phyloP scores from a whole-genome alignment of 1,284 basidiomycete genomes.

The Cyathus pygmaeus region DNA sequence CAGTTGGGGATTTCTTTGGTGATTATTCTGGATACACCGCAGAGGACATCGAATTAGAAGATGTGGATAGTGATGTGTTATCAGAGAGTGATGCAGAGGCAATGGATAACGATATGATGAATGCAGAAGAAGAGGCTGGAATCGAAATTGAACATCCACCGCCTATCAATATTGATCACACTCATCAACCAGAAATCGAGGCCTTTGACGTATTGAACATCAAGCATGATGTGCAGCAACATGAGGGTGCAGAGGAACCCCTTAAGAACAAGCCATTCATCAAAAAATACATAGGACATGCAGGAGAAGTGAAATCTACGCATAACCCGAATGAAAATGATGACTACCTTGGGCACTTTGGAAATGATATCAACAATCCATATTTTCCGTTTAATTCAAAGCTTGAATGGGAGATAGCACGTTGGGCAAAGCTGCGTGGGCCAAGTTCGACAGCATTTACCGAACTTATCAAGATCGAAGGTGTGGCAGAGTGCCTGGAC shows the following conservation, averaged over 20 bases:
- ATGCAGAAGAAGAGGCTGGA: not conserved
- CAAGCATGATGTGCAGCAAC: not conserved
- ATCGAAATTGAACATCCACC: not conserved
- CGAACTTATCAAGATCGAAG: conserved; percentile 34
- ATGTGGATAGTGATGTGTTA: not conserved
- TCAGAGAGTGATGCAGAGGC: not conserved
- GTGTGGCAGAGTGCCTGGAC: conserved; percentile 14
- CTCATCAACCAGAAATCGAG: not conserved
- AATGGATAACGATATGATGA: not conserved
- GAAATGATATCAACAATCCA: not conserved
- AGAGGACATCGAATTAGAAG: not conserved
- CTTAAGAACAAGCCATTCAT: not conserved
- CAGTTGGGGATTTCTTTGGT: not conserved
- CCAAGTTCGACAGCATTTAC: conserved; percentile 36
- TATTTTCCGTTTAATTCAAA: conserved; percentile 18
- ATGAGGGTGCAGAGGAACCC: not conserved
- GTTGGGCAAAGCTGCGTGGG: conserved; percentile 38
- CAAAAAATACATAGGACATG: not conserved
- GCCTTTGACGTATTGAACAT: not conserved
- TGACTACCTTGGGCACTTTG: not conserved
- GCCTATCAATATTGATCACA: not conserved
- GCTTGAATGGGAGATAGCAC: conserved; percentile 40
- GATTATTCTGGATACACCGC: not conserved
- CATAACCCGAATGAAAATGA: not conserved
- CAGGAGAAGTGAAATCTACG: not conserved